Evolutionary conservation across 2,329 filamentous ascomycete species (phyloP), one percentile per base, ranked within the genome.

Genomic region (Chaetomiaceae sp.): DNA sequence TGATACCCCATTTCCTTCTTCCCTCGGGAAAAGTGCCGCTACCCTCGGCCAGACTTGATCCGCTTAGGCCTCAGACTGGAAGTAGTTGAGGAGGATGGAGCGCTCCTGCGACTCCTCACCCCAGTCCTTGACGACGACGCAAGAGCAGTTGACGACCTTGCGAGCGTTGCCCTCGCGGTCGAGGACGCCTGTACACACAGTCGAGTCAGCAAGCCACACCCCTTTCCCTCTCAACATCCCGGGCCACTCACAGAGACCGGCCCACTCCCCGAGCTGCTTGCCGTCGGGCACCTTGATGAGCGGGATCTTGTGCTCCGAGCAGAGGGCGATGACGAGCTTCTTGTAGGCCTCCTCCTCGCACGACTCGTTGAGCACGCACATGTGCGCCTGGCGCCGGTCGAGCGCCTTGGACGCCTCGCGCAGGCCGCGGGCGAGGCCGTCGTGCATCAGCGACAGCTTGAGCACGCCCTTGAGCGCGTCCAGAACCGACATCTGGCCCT

Each of bases 341-440:
- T 99, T 99, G 85, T 99, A 99, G 66, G 94, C 92, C 80, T 99
- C 94, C 85, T 99, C 94, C 83, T 99, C 94, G 83, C 94, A 99
- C 66, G 88, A 87, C 86, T 99, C 94, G 86, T 99, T 99, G 70
- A 99, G 87, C 67, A 99, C 94, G 77, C 94, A 99, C 91, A 99
- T 97, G 83, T 99, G 94, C 58, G 94, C 94, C 82, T 99, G 89
- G 72, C 94, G 91, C 72, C 94, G 87, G 80, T 99, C 94, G 71
- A 99, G 90, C 63, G 94, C 92, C 85, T 99, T 99, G 81, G 88
- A 91, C 64, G 94, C 94, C 81, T 99, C 94, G 68, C 94, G 91
- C 70, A 99, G 90, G 79, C 94, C 94, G 69, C 94, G 91, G 73
- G 94, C 94, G 68, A 99, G 91, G 75, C 94, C 94, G 75, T 99